phyloP scores from a whole-genome alignment of 352 stramenopile genomes.

The Globisporangium parvum region DNA sequence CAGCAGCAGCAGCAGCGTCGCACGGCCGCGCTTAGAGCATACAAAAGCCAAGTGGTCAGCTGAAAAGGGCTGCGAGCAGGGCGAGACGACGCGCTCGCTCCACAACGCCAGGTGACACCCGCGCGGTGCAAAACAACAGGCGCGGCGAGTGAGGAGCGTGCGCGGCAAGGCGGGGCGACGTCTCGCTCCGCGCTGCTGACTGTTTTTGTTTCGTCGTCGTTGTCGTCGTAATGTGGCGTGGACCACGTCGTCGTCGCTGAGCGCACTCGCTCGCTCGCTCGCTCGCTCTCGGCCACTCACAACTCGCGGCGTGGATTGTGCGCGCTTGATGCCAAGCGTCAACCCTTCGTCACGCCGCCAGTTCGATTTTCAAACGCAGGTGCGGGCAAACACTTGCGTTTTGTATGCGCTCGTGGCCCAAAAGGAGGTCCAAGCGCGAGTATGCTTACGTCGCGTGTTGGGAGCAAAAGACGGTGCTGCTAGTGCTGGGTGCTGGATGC shows the following conservation, averaged over 20 bases:
- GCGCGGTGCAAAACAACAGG: slow-evolving; percentile 3
- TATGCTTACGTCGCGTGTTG: too few relatives aligned
- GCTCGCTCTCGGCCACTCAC: too few relatives aligned
- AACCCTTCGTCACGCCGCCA: too few relatives aligned
- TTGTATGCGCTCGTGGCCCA: too few relatives aligned
- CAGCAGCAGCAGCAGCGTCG: slow-evolving; percentile 87
- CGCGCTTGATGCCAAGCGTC: too few relatives aligned
- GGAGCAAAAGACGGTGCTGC: too few relatives aligned
- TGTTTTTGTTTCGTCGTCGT: slow-evolving; percentile 21
- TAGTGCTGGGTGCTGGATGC: too few relatives aligned
- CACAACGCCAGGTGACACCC: slow-evolving; percentile 3
- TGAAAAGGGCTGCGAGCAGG: slow-evolving; percentile 33
- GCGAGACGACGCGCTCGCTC: slow-evolving; percentile 19
- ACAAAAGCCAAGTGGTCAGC: slow-evolving; percentile 32
- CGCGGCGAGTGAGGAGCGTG: slow-evolving; percentile 5
- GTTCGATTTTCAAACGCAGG: too few relatives aligned
- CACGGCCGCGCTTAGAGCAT: slow-evolving; percentile 17
- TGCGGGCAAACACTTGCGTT: too few relatives aligned
- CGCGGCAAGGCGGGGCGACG: slow-evolving; percentile 21
- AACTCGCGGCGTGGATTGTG: too few relatives aligned
- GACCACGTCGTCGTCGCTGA: not conserved
- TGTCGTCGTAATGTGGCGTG: too few relatives aligned
- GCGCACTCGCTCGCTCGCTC: not conserved
- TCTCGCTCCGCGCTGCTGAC: slow-evolving; percentile 1
- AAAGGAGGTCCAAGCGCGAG: too few relatives aligned